These are phyloP conservation scores for Dothideomycetidae sp. DNA, from an alignment of 2,329 filamentous ascomycete species.

Conservation along the genomic window DNA sequence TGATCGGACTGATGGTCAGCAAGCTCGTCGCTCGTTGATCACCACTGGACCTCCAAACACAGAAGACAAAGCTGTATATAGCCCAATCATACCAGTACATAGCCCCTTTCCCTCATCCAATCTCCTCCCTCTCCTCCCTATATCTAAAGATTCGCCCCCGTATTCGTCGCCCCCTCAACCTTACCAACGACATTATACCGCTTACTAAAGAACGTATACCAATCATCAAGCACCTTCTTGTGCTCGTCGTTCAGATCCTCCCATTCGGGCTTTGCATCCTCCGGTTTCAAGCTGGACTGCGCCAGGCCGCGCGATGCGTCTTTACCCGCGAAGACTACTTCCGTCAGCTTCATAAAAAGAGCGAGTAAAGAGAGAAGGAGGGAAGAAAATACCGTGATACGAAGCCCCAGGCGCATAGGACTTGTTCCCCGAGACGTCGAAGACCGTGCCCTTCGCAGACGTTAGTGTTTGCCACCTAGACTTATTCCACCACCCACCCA, in stretches of 20 bases:
- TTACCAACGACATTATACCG: conserved; percentile 78
- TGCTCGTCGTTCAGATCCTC: conserved; percentile 70
- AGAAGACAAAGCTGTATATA: too few species aligned
- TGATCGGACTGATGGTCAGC: conserved; percentile 35
- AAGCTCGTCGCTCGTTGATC: conserved; percentile 9
- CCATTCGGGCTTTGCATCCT: conserved; percentile 75
- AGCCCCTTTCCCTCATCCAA: too few species aligned
- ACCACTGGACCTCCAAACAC: too few species aligned
- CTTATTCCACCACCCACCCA: too few species aligned
- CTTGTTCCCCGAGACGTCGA: conserved; percentile 83
- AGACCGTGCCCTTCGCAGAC: conserved; percentile 60
- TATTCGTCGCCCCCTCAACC: conserved; percentile 23
- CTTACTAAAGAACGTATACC: conserved; percentile 93
- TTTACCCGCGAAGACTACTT: conserved; percentile 84
- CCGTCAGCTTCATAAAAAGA: neutral
- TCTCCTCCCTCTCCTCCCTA: too few species aligned
- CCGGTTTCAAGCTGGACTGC: conserved; percentile 68
- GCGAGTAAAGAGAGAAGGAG: conserved; percentile 1
- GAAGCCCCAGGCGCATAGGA: conserved; percentile 69
- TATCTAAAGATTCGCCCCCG: too few species aligned
- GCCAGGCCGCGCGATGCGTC: conserved; percentile 88
- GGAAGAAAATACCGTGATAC: conserved; percentile 57
- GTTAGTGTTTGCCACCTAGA: too few species aligned
- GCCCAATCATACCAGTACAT: too few species aligned
- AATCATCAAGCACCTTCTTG: conserved; percentile 73